Evolutionary conservation across 1,284 basidiomycete genomes (phyloP).

Genomic region (Macrocystidia cucumis): DNA sequence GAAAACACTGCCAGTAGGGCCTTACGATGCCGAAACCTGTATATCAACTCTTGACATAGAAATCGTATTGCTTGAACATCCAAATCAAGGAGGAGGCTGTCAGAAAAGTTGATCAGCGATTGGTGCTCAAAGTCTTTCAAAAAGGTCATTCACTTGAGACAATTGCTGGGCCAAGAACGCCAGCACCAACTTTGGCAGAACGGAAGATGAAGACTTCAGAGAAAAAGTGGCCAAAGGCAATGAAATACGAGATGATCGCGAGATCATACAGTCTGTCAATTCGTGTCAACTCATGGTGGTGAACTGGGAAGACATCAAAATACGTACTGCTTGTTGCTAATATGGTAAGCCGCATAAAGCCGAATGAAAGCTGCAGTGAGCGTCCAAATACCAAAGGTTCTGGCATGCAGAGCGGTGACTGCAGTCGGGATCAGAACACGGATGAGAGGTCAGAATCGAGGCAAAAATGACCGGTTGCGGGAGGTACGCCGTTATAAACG

Average conservation of each 20-base stretch:
- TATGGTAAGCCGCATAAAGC: constrained; percentile 82
- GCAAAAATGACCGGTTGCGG: constrained; percentile 31
- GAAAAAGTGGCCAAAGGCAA: constrained; percentile 86
- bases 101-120: constrained; percentile 6
- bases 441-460: neutral
- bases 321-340: constrained; percentile 70
- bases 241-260: constrained; percentile 79
- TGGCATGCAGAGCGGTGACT: constrained; percentile 82
- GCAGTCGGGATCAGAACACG: constrained; percentile 28
- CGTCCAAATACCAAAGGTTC: constrained; percentile 89
- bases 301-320: constrained; percentile 16
- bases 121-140: constrained; percentile 16
- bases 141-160: constrained; percentile 70
- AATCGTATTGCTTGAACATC: constrained; percentile 76
- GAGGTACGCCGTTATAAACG: constrained; percentile 63
- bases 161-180: constrained; percentile 72
- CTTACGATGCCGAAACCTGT: neutral
- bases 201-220: constrained; percentile 84
- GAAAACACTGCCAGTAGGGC: no score
- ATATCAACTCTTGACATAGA: constrained; percentile 42
- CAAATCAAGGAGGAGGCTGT: constrained; percentile 67
- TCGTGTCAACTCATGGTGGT: constrained; percentile 16
- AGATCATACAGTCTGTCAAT: constrained; percentile 80
- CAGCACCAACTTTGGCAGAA: constrained; percentile 60
- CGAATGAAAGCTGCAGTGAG: constrained; percentile 77